Evolutionary conservation across 257 asterid genomes (phyloP).

Genomic region (Misopates orontium): DNA sequence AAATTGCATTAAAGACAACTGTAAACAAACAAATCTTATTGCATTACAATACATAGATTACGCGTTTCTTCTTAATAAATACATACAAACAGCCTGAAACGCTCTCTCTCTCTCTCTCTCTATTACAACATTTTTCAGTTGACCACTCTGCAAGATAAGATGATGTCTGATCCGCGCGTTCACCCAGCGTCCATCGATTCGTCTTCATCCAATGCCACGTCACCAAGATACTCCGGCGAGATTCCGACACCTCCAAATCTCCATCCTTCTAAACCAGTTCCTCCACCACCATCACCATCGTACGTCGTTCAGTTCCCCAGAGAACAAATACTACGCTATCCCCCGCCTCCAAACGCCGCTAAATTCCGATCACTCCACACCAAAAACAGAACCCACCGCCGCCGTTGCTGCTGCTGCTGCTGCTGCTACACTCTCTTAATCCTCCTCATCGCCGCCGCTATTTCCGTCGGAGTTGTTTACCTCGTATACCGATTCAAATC

Average conservation of each 20-base stretch:
- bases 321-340: conserved; percentile 40
- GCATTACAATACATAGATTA: too few species aligned
- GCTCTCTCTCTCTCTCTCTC: too few species aligned
- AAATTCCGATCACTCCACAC: conserved; percentile 31
- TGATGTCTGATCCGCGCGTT: conserved; percentile 31
- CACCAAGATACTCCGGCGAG: conserved; percentile 18
- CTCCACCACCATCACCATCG: conserved; percentile 25
- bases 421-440: conserved; percentile 35
- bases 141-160: too few species aligned
- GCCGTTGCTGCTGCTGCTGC: conserved; percentile 41
- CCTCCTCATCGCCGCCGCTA: conserved; percentile 34
- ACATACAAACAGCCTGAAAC: too few species aligned
- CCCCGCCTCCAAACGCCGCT: conserved; percentile 34
- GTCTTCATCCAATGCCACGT: conserved; percentile 18
- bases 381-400: conserved; percentile 24
- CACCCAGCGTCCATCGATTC: conserved; percentile 29
- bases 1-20: too few species aligned
- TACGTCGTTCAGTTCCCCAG: conserved; percentile 40
- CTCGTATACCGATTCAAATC: conserved; percentile 50
- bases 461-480: conserved; percentile 50
- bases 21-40: too few species aligned
- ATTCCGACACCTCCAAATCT: conserved; percentile 10
- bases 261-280: conserved; percentile 21
- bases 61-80: too few species aligned
- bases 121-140: too few species aligned